Evolutionary conservation across 345 rosid genomes (phyloP), one percentile per base, ranked within the genome.

Genomic region (Aquilaria sinensis): DNA sequence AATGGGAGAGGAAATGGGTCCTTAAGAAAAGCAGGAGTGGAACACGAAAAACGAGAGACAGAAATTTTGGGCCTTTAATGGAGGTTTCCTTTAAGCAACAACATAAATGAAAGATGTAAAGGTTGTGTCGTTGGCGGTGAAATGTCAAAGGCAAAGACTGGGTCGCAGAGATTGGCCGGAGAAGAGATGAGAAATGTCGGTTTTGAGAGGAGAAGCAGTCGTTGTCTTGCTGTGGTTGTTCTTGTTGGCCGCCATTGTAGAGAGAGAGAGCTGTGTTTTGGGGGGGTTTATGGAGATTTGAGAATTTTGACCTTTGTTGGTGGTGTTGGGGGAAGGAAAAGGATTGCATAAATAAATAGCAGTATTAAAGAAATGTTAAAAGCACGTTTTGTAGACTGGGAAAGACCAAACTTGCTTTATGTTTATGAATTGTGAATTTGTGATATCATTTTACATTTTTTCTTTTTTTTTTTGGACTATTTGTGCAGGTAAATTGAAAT

Each of bases 31-130:
- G 82, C 51, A 49, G 62, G 64, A 76, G 51, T 63, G 61, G 64
- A 70, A 72, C 81, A 70, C 85, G 75, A 67, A 72, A 80, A 37
- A 72, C 85, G 70, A 80, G 81, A 63, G 66, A 71, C 30, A 46
- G 68, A 66, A 55, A 53, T 9, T 37, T 9, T 0, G 43, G 43
- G 43, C 47, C 55, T 70, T 53, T 60, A 67, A 59, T 54, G 73
- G 70, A 63, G 70, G 75, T 60, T 61, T 66, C 11, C 56, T 23
- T 16, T 32, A 2, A 60, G 45, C 9, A 31, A n/a, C 14, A 31
- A 0, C 30, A 34, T 43, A 49, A 45, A 46, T 13, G 34, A 56
- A 54, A 32, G 33, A 37, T 47, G 8, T 15, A 41, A 47, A 62
- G 30, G 55, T 49, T 31, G 37, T 41, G 55, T 52, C 31, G 53